These are phyloP conservation scores for Ascochyta clinopodiicola DNA, from an alignment of 2,329 filamentous ascomycete genomes.

Conservation along the genomic window DNA sequence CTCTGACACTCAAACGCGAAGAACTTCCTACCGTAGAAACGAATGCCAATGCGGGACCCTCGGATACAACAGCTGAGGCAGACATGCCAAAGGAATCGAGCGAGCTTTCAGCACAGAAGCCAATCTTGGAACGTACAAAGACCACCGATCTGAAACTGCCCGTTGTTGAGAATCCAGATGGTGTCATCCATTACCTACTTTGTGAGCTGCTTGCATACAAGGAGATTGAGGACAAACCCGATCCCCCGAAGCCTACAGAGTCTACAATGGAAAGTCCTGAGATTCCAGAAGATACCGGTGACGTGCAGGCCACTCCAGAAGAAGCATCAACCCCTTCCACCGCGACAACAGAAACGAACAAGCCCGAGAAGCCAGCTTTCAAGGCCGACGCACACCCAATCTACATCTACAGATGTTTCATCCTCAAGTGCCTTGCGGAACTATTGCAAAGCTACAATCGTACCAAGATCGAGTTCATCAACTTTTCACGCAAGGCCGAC, in stretches of 20 bases:
- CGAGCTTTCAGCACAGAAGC: conserved; percentile 34
- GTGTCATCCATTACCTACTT: conserved; percentile 92
- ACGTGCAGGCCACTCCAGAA: conserved; percentile 15
- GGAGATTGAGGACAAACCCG: conserved; percentile 87
- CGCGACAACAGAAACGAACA: conserved; percentile 24
- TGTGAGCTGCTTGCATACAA: conserved; percentile 91
- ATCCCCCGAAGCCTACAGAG: conserved; percentile 52
- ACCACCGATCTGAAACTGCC: conserved; percentile 76
- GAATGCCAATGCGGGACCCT: conserved; percentile 20
- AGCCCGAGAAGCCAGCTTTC: conserved; percentile 75
- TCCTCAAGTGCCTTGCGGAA: conserved; percentile 90
- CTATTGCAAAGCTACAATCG: conserved; percentile 90
- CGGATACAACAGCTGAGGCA: conserved; percentile 42
- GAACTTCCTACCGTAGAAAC: conserved; percentile 38
- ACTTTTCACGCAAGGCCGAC: conserved; percentile 92
- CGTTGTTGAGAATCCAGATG: conserved; percentile 88
- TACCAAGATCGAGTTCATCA: conserved; percentile 98
- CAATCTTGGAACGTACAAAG: conserved; percentile 71
- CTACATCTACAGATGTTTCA: conserved; percentile 94
- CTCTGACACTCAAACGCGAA: conserved; percentile 60
- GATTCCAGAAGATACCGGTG: background rate
- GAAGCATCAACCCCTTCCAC: conserved; percentile 16
- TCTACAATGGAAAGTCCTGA: conserved; percentile 43
- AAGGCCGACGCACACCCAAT: conserved; percentile 93
- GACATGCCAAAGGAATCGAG: conserved; percentile 44